Percentiles rank a stretch among this genome's conserved stretches.
phyloP scores from a whole-genome alignment of 305 asterid species.

The Fraxinus nigra region DNA sequence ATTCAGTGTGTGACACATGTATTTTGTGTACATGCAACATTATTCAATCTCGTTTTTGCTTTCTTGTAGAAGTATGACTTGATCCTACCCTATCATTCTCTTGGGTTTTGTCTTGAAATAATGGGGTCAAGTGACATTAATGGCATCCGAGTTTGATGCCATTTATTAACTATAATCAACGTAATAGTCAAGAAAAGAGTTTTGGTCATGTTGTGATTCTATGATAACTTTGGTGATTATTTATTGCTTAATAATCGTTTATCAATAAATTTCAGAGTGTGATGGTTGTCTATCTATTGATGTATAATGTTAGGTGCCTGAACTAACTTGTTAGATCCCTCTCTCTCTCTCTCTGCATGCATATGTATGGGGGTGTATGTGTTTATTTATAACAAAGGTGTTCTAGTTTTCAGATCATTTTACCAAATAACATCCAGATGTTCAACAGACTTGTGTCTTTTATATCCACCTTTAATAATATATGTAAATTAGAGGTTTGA shows the following conservation, averaged over 20 bases:
- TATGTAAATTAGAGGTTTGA: slow-evolving; percentile 22
- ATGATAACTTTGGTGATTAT: background rate
- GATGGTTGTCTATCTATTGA: background rate
- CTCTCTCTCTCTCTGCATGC: background rate
- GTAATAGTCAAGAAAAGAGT: background rate
- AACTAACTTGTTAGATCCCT: background rate
- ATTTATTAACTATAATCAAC: background rate
- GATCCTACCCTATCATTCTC: background rate
- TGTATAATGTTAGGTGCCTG: background rate
- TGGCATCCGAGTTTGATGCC: background rate
- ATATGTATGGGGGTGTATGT: slow-evolving; percentile 16
- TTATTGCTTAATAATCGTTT: background rate
- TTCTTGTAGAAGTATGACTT: background rate
- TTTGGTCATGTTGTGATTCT: background rate
- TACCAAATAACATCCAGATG: background rate
- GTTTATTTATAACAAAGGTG: background rate
- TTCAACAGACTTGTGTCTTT: background rate
- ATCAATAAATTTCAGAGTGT: background rate
- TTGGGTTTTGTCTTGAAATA: background rate
- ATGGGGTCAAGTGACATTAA: background rate
- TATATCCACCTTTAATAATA: background rate
- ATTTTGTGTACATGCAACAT: background rate
- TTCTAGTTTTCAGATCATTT: slow-evolving; percentile 1
- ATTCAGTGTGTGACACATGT: background rate
- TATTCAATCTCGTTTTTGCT: background rate